Evolutionary conservation across 495 filamentous ascomycete genomes (phyloP), one percentile per base, ranked within the genome.

Genomic region (Venustampulla echinocandica): DNA sequence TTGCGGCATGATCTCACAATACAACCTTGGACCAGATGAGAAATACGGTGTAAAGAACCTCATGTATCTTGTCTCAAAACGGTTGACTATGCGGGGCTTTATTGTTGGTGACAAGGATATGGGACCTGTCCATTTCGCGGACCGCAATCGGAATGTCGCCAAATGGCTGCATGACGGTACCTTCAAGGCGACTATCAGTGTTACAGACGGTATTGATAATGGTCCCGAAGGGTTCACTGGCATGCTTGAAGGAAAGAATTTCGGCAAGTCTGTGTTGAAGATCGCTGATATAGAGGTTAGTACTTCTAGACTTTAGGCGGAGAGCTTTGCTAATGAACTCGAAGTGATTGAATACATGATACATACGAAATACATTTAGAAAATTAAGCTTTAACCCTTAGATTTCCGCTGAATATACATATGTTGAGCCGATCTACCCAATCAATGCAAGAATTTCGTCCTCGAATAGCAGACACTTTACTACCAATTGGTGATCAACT

Each of bases 191-290:
- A 75, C 83, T 61, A 69, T 79, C 44, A 68, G 72, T 58, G 65
- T 89, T 47, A 88, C 82, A 1, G 70, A 81, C 14, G 90, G 90
- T 14, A 87, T 95, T 49, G 90, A 95, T 44, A 84, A 89, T 51
- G 82, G 80, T 2, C 66, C 81, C 19, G 77, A 90, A 42, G 90
- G 85, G 9, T 71, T 95, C 35, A 53, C 95, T n/a, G 87, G 82
- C n/a, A 81, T 97, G 70, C 70, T 95, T 45, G 59, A 82, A 60
- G 90, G 90, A 22, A 80, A 87, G 65, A 97, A 97, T 68, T 84
- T 87, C 69, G 90, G 90, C 50, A 97, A 97, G 72, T 86, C 88
- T 24, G 76, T 93, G 18, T 50, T 95, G 51, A 83, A 86, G 68
- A 81, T 90, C 51, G 66, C 65, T 47, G 62, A 69, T 45, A 23